Evolutionary conservation across 1,284 basidiomycete species (phyloP).

Genomic region (Ganoderma lucidum): DNA sequence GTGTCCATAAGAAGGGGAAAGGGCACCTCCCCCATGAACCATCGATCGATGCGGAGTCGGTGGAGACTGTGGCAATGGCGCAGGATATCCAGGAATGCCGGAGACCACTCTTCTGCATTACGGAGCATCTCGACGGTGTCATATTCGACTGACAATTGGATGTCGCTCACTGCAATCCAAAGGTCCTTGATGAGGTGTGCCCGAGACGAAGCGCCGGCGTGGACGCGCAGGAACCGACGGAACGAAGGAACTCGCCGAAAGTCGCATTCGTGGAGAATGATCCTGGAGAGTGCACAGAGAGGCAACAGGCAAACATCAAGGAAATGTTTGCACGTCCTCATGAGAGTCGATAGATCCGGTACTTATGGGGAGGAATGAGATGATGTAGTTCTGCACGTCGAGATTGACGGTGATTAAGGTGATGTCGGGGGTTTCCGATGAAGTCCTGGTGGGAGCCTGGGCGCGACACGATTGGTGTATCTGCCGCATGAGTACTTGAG

Average conservation of each 20-base stretch:
- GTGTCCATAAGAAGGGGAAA: neutral
- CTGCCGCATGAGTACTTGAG: neutral
- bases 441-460: neutral
- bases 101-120: neutral
- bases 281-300: conserved; percentile 7
- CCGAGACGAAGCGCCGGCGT: neutral
- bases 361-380: neutral
- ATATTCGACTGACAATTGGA: neutral
- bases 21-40: neutral
- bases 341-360: neutral
- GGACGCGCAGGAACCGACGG: conserved; percentile 1
- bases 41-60: conserved; percentile 8
- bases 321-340: neutral
- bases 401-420: conserved; percentile 3
- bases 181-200: conserved; percentile 2
- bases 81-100: conserved; percentile 2
- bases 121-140: too few species aligned
- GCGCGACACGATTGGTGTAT: neutral
- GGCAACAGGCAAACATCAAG: neutral
- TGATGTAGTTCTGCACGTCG: conserved; percentile 11
- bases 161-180: neutral
- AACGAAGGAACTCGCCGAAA: neutral
- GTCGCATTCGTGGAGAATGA: neutral
- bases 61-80: neutral
- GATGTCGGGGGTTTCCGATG: neutral